Evolutionary conservation across 495 filamentous ascomycete genomes (phyloP).

Genomic region (Stereocaulon alpinum): DNA sequence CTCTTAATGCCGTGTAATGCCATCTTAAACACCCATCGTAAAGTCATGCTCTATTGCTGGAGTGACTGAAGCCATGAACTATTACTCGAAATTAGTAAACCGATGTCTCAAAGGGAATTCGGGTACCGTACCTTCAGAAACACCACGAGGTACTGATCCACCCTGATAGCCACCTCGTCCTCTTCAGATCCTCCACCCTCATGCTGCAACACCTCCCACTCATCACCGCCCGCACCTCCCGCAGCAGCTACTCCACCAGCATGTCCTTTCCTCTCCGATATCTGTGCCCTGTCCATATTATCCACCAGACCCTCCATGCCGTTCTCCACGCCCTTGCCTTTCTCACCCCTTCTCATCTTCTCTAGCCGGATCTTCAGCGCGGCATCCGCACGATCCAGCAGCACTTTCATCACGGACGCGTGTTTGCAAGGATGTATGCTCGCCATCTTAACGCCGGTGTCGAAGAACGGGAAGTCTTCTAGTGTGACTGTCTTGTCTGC

Average conservation of each 20-base stretch:
- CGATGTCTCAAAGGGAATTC: conserved; percentile 1
- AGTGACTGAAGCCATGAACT: conserved; percentile 94
- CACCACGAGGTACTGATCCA: conserved; percentile 96
- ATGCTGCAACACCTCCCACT: conserved; percentile 72
- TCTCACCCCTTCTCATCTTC: conserved; percentile 51
- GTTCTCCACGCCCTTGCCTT: conserved; percentile 37
- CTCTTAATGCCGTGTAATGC: background rate
- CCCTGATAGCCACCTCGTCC: conserved; percentile 82
- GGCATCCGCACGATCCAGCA: conserved; percentile 89
- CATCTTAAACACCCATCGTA: conserved; percentile 78
- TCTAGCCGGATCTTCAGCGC: conserved; percentile 80
- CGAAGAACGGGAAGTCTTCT: conserved; percentile 92
- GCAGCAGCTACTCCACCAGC: conserved; percentile 45
- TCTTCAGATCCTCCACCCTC: conserved; percentile 47
- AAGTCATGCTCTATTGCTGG: conserved; percentile 97
- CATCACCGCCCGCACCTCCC: conserved; percentile 52
- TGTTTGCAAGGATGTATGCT: conserved; percentile 91
- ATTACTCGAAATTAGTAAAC: conserved; percentile 7
- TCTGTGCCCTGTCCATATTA: conserved; percentile 35
- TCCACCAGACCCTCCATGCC: conserved; percentile 59
- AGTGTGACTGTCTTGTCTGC: conserved; percentile 99
- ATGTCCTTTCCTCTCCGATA: conserved; percentile 32
- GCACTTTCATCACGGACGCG: conserved; percentile 93
- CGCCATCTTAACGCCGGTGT: conserved; percentile 79
- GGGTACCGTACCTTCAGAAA: conserved; percentile 61